A percentile compares a stretch with the other conserved stretches of the same genome.
phyloP scores from a whole-genome alignment of 805 yeast species.

The Yamadazyma ubonensis region DNA sequence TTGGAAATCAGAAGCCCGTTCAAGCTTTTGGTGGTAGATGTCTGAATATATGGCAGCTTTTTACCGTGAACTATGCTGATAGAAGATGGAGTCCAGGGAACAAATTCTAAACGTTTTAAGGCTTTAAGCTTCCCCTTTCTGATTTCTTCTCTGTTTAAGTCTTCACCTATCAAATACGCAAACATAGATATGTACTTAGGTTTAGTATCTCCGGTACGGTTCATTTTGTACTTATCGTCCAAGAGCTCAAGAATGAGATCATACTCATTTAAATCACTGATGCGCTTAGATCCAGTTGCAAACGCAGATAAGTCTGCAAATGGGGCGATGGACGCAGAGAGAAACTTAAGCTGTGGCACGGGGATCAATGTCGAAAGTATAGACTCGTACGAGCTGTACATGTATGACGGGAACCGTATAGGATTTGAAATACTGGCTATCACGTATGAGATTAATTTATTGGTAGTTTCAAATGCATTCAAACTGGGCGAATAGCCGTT shows the following conservation, averaged over 20 bases:
- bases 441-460: conserved; percentile 81
- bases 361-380: conserved; percentile 82
- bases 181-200: conserved; percentile 62
- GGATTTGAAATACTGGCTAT: conserved; percentile 86
- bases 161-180: conserved; percentile 63
- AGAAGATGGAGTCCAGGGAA: conserved; percentile 82
- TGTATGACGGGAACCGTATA: conserved; percentile 85
- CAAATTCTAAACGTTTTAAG: conserved; percentile 67
- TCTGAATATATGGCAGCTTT: conserved; percentile 58
- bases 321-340: conserved; percentile 42
- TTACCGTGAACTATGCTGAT: conserved; percentile 76
- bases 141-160: conserved; percentile 65
- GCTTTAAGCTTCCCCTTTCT: conserved; percentile 65
- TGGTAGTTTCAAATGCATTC: conserved; percentile 75
- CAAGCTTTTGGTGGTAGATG: conserved; percentile 36
- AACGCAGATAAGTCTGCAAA: conserved; percentile 50
- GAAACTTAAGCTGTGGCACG: conserved; percentile 65
- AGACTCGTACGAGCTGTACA: conserved; percentile 82
- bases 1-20: conserved; percentile 85
- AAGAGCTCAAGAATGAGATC: conserved; percentile 82
- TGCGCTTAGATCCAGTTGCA: conserved; percentile 3
- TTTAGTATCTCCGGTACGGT: conserved; percentile 43
- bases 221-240: conserved; percentile 76
- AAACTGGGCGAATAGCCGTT: conserved; percentile 17
- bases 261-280: conserved; percentile 71